Percentiles rank a stretch among this genome's conserved stretches.
Conservation (phyloP, 371 early-diverging fungal species). For the Ordospora colligata region DNA sequence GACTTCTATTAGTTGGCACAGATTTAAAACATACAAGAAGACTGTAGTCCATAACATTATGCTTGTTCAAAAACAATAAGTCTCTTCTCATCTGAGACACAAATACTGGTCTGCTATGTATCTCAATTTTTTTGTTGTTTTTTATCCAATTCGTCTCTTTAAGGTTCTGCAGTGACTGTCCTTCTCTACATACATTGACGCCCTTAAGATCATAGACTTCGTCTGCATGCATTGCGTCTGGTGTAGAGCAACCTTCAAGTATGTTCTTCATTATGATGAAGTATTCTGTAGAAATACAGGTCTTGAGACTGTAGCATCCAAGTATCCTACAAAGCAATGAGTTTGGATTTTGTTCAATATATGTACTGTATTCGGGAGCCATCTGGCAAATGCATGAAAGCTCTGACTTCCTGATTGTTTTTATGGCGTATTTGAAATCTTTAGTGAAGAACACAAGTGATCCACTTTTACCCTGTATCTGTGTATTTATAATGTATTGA, state of each 20-base stretch:
- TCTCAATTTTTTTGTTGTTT: slow-evolving; percentile 7
- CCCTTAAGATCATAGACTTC: slow-evolving; percentile 54
- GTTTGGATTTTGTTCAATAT: slow-evolving; percentile 14
- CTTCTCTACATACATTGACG: slow-evolving; percentile 18
- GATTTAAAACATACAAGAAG: slow-evolving; percentile 20
- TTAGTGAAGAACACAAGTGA: slow-evolving; percentile 38
- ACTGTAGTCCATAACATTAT: slow-evolving; percentile 54
- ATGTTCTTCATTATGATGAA: slow-evolving; percentile 55
- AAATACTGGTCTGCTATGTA: background rate
- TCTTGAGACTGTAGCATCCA: slow-evolving; percentile 11
- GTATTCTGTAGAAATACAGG: background rate
- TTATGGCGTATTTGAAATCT: slow-evolving; percentile 42
- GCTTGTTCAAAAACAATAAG: slow-evolving; percentile 24
- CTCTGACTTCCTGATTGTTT: slow-evolving; percentile 42
- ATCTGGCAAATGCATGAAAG: slow-evolving; percentile 11
- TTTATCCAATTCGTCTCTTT: slow-evolving; percentile 37
- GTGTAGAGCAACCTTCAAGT: background rate
- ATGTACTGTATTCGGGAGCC: slow-evolving; percentile 6
- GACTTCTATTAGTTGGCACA: background rate
- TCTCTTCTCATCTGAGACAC: slow-evolving; percentile 38
- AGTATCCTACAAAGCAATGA: slow-evolving; percentile 23
- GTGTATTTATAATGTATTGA: background rate
- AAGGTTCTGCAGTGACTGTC: background rate
- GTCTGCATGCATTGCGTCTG: too few species aligned
- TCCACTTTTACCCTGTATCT: slow-evolving; percentile 32